These are phyloP conservation scores for Lathyrus oleraceus DNA, from an alignment of 306 rosid genomes.

Conservation along the genomic window DNA sequence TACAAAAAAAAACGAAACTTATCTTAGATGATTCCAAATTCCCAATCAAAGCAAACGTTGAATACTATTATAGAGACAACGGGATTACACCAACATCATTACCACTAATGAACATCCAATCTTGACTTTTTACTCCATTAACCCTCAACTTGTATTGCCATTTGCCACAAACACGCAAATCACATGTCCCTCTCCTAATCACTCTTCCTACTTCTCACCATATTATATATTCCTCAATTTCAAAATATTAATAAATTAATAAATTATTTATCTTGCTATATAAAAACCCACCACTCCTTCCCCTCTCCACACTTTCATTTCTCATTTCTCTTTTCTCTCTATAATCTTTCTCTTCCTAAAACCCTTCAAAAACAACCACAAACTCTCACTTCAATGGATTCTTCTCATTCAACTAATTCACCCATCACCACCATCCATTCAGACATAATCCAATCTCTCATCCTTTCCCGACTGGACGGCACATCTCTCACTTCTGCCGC, in stretches of 20 bases:
- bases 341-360: not conserved
- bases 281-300: not conserved
- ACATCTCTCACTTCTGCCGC: slow-evolving; percentile 58
- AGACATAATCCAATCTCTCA: slow-evolving; percentile 65
- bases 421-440: slow-evolving; percentile 53
- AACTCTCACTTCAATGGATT: not conserved
- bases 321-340: not conserved
- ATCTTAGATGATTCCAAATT: not conserved
- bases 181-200: not conserved
- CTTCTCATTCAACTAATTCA: not conserved
- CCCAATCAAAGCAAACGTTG: not conserved
- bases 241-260: no score
- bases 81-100: not conserved
- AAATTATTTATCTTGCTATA: not conserved
- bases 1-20: not conserved
- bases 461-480: slow-evolving; percentile 78
- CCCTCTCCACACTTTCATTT: not conserved
- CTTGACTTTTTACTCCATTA: not conserved
- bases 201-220: not conserved
- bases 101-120: not conserved
- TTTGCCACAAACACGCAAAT: not conserved
- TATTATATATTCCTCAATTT: no score
- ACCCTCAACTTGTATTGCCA: not conserved
- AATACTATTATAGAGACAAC: not conserved
- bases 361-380: not conserved